phyloP scores from a whole-genome alignment of 129 eudicot species.

The Apium graveolens region DNA sequence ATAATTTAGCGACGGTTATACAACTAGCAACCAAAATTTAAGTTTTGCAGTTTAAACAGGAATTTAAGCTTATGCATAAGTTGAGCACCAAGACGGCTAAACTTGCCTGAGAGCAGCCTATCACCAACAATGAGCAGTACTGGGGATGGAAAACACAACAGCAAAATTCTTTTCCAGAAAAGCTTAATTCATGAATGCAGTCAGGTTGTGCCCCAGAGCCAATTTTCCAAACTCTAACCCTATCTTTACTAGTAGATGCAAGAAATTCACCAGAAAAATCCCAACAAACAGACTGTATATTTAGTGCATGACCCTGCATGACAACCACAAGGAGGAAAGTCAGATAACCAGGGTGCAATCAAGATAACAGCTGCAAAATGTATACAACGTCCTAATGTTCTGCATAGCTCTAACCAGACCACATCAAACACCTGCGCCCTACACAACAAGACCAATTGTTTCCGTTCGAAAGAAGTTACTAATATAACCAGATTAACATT shows the following conservation, averaged over 20 bases:
- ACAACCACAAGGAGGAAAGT: neutral
- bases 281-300: constrained; percentile 47
- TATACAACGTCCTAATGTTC: neutral
- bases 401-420: neutral
- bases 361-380: neutral
- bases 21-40: neutral
- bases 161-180: constrained; percentile 37
- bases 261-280: constrained; percentile 47
- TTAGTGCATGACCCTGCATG: constrained; percentile 39
- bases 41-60: neutral
- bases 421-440: neutral
- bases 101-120: constrained; percentile 59
- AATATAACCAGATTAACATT: neutral
- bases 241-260: constrained; percentile 50
- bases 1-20: neutral
- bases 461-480: neutral
- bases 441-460: neutral
- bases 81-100: neutral
- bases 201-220: constrained; percentile 39
- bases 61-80: neutral
- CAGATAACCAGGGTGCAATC: neutral
- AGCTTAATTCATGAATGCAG: constrained; percentile 42
- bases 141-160: constrained; percentile 54
- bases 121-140: constrained; percentile 37
- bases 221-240: constrained; percentile 54